phyloP scores from a whole-genome alignment of 306 rosid genomes.

The Castanopsis chinensis region DNA sequence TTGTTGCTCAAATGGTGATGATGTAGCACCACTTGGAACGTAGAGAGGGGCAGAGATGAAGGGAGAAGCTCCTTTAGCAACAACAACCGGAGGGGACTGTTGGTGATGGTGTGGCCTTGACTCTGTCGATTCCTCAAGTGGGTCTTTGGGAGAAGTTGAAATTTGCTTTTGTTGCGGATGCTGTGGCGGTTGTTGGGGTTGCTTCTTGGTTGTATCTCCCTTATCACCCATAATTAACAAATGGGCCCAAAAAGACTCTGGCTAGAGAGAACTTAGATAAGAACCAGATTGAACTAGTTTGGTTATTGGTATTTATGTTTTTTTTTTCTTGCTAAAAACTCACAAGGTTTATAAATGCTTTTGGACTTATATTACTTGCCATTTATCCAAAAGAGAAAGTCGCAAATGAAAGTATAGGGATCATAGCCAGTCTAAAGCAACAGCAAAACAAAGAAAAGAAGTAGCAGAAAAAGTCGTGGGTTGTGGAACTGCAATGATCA shows the following conservation, averaged over 20 bases:
- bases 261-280: constrained; percentile 12
- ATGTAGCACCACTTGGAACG: constrained; percentile 50
- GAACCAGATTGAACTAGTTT: constrained; percentile 40
- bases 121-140: constrained; percentile 51
- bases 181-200: constrained; percentile 21
- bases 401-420: constrained; percentile 31
- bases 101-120: constrained; percentile 37
- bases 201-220: constrained; percentile 62
- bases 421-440: constrained; percentile 37
- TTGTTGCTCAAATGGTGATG: constrained; percentile 51
- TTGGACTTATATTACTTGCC: background rate
- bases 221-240: constrained; percentile 59
- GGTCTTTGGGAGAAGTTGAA: constrained; percentile 58
- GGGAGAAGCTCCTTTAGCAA: constrained; percentile 35
- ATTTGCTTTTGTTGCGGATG: constrained; percentile 38
- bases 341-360: constrained; percentile 24
- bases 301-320: background rate
- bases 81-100: constrained; percentile 27
- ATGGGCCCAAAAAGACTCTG: constrained; percentile 34
- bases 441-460: constrained; percentile 45
- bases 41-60: constrained; percentile 51
- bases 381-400: constrained; percentile 48
- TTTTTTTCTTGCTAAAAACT: constrained; percentile 3
- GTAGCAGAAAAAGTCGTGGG: constrained; percentile 51
- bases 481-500: constrained; percentile 68